Conservation (phyloP, 2,329 filamentous ascomycete species). For the Trichoderma sp. region DNA sequence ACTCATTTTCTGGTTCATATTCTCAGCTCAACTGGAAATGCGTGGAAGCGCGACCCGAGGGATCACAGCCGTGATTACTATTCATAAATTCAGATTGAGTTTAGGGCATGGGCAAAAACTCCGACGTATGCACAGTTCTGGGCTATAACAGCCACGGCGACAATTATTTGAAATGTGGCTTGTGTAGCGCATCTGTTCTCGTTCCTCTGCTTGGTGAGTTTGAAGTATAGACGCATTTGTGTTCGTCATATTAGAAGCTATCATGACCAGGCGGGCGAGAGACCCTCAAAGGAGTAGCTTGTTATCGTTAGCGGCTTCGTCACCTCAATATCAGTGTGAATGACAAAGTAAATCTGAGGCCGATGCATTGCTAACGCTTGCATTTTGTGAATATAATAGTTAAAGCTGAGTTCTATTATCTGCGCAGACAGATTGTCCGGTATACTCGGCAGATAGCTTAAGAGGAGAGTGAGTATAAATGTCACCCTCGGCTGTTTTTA, state of each 20-base stretch:
- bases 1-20: neutral
- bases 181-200: neutral
- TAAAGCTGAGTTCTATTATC: neutral
- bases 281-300: constrained; percentile 34
- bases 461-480: neutral
- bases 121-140: constrained; percentile 2
- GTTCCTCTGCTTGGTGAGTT: neutral
- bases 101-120: constrained; percentile 11
- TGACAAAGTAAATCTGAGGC: neutral
- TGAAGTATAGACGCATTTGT: neutral
- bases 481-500: too few relatives aligned
- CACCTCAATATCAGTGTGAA: neutral
- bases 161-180: neutral
- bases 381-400: neutral
- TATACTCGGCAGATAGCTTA: neutral
- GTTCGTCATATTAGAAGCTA: constrained; percentile 31
- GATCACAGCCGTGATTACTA: constrained; percentile 15
- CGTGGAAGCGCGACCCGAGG: neutral
- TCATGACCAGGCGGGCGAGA: constrained; percentile 39
- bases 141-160: neutral
- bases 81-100: constrained; percentile 21
- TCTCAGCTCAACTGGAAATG: neutral
- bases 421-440: neutral
- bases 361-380: neutral
- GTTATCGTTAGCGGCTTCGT: neutral